Percentiles rank a stretch among this genome's conserved stretches.
These are phyloP conservation scores for Serendipita vermifera DNA, from an alignment of 768 basidiomycete genomes.

Conservation along the genomic window DNA sequence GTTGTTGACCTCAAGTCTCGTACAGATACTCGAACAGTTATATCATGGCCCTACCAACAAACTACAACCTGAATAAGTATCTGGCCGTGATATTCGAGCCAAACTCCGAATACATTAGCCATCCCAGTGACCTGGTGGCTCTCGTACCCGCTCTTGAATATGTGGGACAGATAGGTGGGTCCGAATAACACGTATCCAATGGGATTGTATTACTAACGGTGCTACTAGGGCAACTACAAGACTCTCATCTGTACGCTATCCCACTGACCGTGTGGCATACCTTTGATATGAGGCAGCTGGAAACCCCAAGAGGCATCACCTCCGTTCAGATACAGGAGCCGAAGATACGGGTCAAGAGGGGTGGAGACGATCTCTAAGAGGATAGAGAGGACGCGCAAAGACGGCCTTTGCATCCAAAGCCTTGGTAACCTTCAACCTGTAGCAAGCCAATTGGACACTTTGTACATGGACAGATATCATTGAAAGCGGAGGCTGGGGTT, in stretches of 20 bases:
- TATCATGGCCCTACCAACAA: not conserved
- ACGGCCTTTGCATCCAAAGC: not conserved
- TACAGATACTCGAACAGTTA: no score
- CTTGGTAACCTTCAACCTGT: not conserved
- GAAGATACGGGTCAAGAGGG: constrained; percentile 4
- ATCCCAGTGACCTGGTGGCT: not conserved
- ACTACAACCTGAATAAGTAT: constrained; percentile 5
- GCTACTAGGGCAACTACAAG: not conserved
- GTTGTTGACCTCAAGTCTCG: no score
- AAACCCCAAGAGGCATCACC: not conserved
- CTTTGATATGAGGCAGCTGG: not conserved
- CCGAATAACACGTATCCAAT: no score
- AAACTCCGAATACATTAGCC: not conserved
- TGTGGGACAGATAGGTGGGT: not conserved
- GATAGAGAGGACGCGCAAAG: not conserved
- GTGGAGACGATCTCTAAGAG: not conserved
- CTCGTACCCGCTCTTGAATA: not conserved
- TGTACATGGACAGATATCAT: not conserved
- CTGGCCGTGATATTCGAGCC: not conserved
- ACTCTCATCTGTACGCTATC: not conserved
- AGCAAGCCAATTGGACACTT: not conserved
- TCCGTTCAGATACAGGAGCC: constrained; percentile 1
- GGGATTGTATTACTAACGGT: no score
- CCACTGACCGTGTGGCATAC: not conserved
- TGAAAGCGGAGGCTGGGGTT: not conserved